Base-by-base conservation (phyloP, 306 rosid genomes). In the Vigna mungo region DNA sequence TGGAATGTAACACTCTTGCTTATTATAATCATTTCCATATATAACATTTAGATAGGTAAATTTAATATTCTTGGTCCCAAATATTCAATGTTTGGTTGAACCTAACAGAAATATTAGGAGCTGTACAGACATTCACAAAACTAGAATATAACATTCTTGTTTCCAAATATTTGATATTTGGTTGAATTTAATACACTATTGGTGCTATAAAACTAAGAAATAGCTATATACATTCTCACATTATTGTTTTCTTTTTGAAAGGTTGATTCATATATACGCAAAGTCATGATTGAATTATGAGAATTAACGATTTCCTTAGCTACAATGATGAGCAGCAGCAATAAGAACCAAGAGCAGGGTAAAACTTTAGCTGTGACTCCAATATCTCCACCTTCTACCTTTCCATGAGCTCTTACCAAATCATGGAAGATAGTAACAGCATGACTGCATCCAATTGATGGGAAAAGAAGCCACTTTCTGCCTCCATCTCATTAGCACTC, bases 181-280 rank as follows among this genome's bases (percentile, higher is more conserved):
- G 17, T 4, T 21, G 13, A 34, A n/a, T 2, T 5, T 15, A 56
- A 67, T 74, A 47, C 84, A 68, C 71, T 65, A 52, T 46, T 67
- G 20, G 75, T 20, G 60, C 86, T 68, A 55, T 49, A 75, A 75
- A 83, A 68, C 74, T 68, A 73, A 61, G 46, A 44, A 70, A 49
- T 25, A 78, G 53, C 81, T 84, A 71, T 76, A 84, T 76, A 84
- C 76, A 80, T 15, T 71, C 75, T 51, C 65, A 66, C 60, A 64
- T 51, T 64, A 62, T 68, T 51, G 39, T 27, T 79, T 54, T 34
- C 67, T 68, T 73, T 43, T 68, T 3, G 17, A 34, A 0, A 47
- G 13, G 20, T 17, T 16, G 25, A n/a, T 68, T 34, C 59, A 58
- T 68, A 41, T 79, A 36, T 80, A 49, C 46, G 69, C n/a, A 47